phyloP scores from a whole-genome alignment of 805 yeast species.

The Tetrapisispora pingtungensis region DNA sequence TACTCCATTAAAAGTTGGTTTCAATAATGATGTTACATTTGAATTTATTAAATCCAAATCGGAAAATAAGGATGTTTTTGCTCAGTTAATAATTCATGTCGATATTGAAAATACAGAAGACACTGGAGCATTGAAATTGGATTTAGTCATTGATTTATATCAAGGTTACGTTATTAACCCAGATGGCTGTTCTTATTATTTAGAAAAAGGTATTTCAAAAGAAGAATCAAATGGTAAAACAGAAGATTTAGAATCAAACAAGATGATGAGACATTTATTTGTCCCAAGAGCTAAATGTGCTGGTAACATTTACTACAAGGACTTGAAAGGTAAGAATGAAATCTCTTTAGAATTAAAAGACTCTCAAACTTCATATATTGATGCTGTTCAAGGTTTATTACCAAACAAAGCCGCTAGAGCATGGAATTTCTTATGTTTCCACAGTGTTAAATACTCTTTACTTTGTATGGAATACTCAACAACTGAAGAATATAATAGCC shows the following conservation, averaged over 20 bases:
- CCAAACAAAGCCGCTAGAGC: constrained; percentile 86
- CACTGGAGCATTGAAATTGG: constrained; percentile 9
- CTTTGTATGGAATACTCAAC: constrained; percentile 82
- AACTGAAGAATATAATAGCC: constrained; percentile 55
- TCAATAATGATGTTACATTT: constrained; percentile 11
- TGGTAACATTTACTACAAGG: constrained; percentile 41
- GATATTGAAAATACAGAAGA: constrained; percentile 6
- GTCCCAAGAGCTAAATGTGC: constrained; percentile 63
- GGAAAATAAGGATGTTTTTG: constrained; percentile 1
- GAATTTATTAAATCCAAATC: constrained; percentile 7
- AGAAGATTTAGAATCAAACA: constrained; percentile 19
- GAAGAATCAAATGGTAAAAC: not conserved
- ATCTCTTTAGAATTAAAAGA: constrained; percentile 18
- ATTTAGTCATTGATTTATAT: constrained; percentile 14
- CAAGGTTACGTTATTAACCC: constrained; percentile 69
- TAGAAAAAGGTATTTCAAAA: constrained; percentile 36
- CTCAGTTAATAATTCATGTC: not conserved
- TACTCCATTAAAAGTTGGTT: constrained; percentile 12
- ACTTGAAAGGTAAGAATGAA: constrained; percentile 3
- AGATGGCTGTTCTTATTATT: constrained; percentile 62
- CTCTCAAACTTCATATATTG: constrained; percentile 53
- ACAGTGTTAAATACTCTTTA: constrained; percentile 52
- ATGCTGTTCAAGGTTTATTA: constrained; percentile 86
- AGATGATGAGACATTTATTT: constrained; percentile 56
- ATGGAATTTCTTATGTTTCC: constrained; percentile 81